These are phyloP conservation scores for Colletotrichum sp. DNA, from an alignment of 2,329 filamentous ascomycete species.

Conservation along the genomic window DNA sequence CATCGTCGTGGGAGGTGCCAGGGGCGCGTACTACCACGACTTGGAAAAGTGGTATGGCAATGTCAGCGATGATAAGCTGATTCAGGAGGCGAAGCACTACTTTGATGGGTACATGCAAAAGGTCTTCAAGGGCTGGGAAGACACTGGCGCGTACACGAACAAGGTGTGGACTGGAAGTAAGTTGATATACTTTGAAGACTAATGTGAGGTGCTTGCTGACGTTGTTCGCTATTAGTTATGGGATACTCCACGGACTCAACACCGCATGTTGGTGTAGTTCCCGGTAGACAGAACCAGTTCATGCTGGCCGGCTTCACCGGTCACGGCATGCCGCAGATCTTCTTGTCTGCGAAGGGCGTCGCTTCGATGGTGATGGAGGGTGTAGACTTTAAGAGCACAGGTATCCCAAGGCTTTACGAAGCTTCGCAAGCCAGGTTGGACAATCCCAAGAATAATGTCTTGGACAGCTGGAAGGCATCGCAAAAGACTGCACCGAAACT, in stretches of 20 bases:
- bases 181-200: neutral
- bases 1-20: slow-evolving; percentile 49
- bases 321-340: slow-evolving; percentile 55
- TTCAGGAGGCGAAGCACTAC: slow-evolving; percentile 41
- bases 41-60: slow-evolving; percentile 44
- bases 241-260: slow-evolving; percentile 45
- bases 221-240: slow-evolving; percentile 34
- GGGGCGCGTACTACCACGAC: slow-evolving; percentile 34
- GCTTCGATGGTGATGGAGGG: slow-evolving; percentile 42
- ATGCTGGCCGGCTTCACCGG: slow-evolving; percentile 56
- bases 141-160: slow-evolving; percentile 38
- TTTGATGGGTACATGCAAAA: slow-evolving; percentile 53
- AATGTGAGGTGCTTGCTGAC: neutral
- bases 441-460: slow-evolving; percentile 17
- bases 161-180: slow-evolving; percentile 48
- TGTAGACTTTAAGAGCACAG: slow-evolving; percentile 35
- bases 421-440: slow-evolving; percentile 32
- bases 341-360: slow-evolving; percentile 43
- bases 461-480: neutral
- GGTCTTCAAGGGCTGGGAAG: slow-evolving; percentile 50
- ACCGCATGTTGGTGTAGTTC: slow-evolving; percentile 50
- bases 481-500: neutral
- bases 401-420: slow-evolving; percentile 40
- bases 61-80: slow-evolving; percentile 44
- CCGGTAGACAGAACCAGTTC: slow-evolving; percentile 41